Percentiles rank a stretch among this genome's conserved stretches.
Evolutionary conservation across 2,329 filamentous ascomycete species (phyloP).

Genomic region (Alternaria dauci): DNA sequence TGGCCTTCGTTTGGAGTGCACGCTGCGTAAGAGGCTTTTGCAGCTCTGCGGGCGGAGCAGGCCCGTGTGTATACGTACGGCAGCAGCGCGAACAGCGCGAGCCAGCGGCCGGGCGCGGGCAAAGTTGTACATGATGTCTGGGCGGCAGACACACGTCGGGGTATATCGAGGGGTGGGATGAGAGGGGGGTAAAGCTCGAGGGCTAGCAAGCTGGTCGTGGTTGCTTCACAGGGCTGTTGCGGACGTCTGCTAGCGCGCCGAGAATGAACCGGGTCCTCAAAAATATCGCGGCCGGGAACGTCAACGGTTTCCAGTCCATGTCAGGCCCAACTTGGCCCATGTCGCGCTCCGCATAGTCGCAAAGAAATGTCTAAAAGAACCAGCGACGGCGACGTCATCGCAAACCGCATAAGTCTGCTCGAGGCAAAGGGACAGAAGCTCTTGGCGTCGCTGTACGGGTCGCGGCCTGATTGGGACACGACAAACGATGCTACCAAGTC

Average conservation of each 20-base stretch:
- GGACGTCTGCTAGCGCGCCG: slow-evolving; percentile 44
- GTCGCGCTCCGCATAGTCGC: slow-evolving; percentile 13
- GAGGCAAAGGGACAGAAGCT: slow-evolving; percentile 63
- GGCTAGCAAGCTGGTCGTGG: slow-evolving; percentile 24
- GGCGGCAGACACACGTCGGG: slow-evolving; percentile 37
- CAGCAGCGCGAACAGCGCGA: slow-evolving; percentile 79
- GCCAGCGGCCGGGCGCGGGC: slow-evolving; percentile 78
- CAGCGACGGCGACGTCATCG: slow-evolving; percentile 62
- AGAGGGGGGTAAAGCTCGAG: slow-evolving; percentile 35
- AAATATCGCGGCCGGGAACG: slow-evolving; percentile 41
- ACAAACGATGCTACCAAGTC: slow-evolving; percentile 47
- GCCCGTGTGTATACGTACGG: slow-evolving; percentile 63
- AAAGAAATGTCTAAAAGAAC: slow-evolving; percentile 45
- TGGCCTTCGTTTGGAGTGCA: slow-evolving; percentile 33
- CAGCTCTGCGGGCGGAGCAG: slow-evolving; percentile 17
- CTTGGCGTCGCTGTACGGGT: slow-evolving; percentile 65
- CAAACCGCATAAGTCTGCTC: slow-evolving; percentile 63
- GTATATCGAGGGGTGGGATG: slow-evolving; percentile 22
- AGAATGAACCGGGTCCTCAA: slow-evolving; percentile 41
- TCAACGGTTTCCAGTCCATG: slow-evolving; percentile 5
- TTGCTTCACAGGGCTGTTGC: slow-evolving; percentile 40
- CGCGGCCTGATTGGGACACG: slow-evolving; percentile 50
- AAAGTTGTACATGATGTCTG: slow-evolving; percentile 82
- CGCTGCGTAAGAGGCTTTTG: slow-evolving; percentile 44
- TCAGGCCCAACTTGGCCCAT: slow-evolving; percentile 18